These are phyloP conservation scores for Gossypium ekmanianum DNA, from an alignment of 345 rosid genomes.

Conservation along the genomic window DNA sequence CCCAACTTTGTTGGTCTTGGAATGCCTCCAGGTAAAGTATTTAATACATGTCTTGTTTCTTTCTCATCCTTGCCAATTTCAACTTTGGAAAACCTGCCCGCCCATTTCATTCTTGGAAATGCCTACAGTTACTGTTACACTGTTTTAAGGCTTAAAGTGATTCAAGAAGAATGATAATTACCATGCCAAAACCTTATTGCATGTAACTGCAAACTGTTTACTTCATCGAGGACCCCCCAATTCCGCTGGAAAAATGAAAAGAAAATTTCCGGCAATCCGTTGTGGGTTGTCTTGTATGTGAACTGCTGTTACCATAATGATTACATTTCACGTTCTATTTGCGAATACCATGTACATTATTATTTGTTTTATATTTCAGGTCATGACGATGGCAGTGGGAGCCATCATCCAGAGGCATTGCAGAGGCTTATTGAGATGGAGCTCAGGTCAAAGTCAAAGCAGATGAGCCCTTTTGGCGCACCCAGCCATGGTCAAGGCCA, in stretches of 20 bases:
- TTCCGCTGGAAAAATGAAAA: neutral
- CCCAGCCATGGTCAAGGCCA: constrained; percentile 51
- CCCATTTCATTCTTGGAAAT: neutral
- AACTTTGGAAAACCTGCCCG: neutral
- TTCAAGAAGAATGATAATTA: neutral
- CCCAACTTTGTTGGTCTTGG: constrained; percentile 49
- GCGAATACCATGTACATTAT: neutral
- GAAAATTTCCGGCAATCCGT: neutral
- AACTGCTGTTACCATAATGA: neutral
- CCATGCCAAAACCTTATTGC: neutral
- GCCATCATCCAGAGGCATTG: constrained; percentile 60
- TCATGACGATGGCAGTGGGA: constrained; percentile 43
- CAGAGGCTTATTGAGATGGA: constrained; percentile 80
- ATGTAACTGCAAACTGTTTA: neutral
- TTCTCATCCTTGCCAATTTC: neutral
- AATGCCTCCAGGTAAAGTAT: constrained; percentile 40
- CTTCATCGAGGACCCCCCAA: neutral
- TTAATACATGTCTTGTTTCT: neutral
- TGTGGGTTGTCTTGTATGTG: neutral
- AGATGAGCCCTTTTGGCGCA: constrained; percentile 37
- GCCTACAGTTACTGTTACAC: neutral
- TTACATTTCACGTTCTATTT: no score
- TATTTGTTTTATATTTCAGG: constrained; percentile 29
- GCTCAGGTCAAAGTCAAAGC: constrained; percentile 61
- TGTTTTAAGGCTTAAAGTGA: neutral